Base-by-base conservation (phyloP, 225 moss, liverwort and hornwort genomes). In the Takakia lepidozioides region DNA sequence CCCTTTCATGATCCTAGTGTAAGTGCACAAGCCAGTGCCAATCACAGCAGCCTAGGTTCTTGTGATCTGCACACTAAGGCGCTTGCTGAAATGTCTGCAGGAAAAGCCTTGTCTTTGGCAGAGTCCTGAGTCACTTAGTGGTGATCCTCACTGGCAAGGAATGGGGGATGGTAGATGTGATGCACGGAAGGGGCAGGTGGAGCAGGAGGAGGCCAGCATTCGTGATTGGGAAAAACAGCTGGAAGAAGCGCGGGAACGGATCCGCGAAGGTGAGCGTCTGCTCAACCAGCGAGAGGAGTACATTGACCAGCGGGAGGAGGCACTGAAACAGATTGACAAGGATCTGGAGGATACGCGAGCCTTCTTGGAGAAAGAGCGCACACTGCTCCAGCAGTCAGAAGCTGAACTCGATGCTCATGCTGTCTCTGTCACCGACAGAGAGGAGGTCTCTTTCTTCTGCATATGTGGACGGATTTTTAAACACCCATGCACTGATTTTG, bases 181-280 rank as follows among this genome's bases (percentile, higher is more conserved):
- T 52, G 98, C 91, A 26, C 71, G 83, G 40, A 99, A 87, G 72
- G 76, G 67, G 50, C 87, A 99, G 64, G 73, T 85, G 18, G 74
- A 76, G 16, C 72, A 73, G 26, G 91, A 99, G 60, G 76, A 83
- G 73, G 73, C 67, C 38, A 83, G 74, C 55, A 51, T 99, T 65
- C 83, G 76, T 47, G 83, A 83, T 21, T 91, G 87, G 98, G 87
- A 99, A 48, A 79, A 43, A 38, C 80, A 87, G 25, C 62, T 91
- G 11, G 82, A 91, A 48, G 98, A 91, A 62, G 91, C 90, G 19
- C 80, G 85, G 34, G 69, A 65, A 54, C 83, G 98, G 13, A 71
- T 99, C 48, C 81, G 87, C 48, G 98, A 99, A 20, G 98, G 98
- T 29, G 98, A 99, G 53, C 73, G 87, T 19, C 84, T 99, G 38